Base-by-base conservation (phyloP, 2,329 filamentous ascomycete species). In the Aspergillus sp. region DNA sequence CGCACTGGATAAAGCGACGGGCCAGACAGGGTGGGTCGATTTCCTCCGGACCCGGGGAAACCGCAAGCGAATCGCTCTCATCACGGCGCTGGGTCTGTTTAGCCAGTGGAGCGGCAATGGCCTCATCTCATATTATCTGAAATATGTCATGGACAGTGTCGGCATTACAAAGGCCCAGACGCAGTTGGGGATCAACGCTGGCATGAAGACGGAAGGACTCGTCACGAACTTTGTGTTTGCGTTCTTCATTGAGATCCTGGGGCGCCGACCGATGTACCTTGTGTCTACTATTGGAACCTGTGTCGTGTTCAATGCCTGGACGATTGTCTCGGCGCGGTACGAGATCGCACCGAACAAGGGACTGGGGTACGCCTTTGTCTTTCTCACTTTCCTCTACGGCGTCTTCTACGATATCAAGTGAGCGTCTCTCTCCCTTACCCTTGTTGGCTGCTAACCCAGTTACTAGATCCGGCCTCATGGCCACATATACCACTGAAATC, bases 31-130 rank as follows among this genome's bases (percentile, higher is more conserved):
- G 23, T 84, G 82, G 77, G 43, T 57, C 9, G 67, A 68, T 31
- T 66, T 69, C 49, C 38, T 85, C 28, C 71, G 79, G 68, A 77
- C 77, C 6, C 77, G 77, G 30, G 84, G 82, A 50, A 87, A 86
- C 70, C 80, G 84, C 55, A 80, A 81, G 66, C 78, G 85, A 38
- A 76, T 85, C 34, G 69, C 83, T 43, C 83, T 87, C 54, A 74
- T 83, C 38, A 71, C 84, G 43, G 77, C 79, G 23, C 76, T 84
- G 9, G 84, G 83, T 63, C 76, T 85, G 65, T 86, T 86, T 75
- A 81, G 80, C 8, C 84, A 87, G 66, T 85, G 82, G 82, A 82
- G 79, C 65, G 84, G 84, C 43, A 85, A 85, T 60, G 73, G 74
- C 4, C 60, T 79, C 0, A 70, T 79, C 22, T 71, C 68, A 0